Base-by-base conservation (phyloP, 805 yeast genomes). In the Ascoidea rubescens region DNA sequence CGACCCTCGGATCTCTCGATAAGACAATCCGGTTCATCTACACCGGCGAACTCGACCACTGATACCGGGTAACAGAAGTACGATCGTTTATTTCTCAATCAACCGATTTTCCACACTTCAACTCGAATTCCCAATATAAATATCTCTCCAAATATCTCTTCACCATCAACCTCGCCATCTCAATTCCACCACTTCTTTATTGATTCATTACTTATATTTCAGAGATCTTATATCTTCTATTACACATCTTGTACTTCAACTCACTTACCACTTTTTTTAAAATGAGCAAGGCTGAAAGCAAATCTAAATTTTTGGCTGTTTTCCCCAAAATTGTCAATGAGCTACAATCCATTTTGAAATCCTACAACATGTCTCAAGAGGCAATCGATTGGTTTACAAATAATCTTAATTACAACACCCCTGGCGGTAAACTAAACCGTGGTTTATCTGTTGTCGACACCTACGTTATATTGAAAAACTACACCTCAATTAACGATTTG, bases 371-470 rank as follows among this genome's bases (percentile, higher is more conserved):
- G 81, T 88, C 96, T 33, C 68, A 73, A 51, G 93, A 86, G 56
- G 97, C 96, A 45, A 76, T 85, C 53, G 78, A 77, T 31, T 93
- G 99, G 98, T 87, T 79, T 68, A 78, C 74, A 59, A 75, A 75
- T 50, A 80, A 73, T 58, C 71, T 91, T 64, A 70, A 82, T 61
- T 86, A 91, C 73, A 93, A 93, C 72, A 82, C 96, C 5, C 91
- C 96, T 54, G 96, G 97, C 55, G 99, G 99, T 50, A 93, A 93
- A 69, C 76, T 89, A 64, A 93, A 93, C 77, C 80, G 99, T 66
- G 99, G 99, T 37, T 71, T 93, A 54, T 87, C 97, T 45, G 98
- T 93, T 17, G 82, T 93, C 56, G 98, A 91, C 67, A 87, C 98
- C 1, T 93, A 86, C 71, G 80, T 81, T 53, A 76, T 91, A 53